A percentile compares a stretch with the other conserved stretches of the same genome.
Evolutionary conservation across 2,329 filamentous ascomycete genomes (phyloP).

Genomic region (Fusarium poae): DNA sequence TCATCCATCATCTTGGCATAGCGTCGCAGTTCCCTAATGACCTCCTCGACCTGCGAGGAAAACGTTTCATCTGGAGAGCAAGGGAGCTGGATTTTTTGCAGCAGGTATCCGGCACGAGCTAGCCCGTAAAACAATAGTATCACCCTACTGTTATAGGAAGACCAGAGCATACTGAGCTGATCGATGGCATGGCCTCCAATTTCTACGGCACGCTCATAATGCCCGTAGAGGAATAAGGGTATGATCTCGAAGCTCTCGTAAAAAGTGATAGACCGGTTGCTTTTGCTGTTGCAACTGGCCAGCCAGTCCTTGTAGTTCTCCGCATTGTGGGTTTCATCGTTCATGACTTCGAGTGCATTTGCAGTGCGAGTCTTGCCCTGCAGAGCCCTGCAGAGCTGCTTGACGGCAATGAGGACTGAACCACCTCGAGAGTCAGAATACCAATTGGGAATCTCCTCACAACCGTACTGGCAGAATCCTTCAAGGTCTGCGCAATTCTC

Average conservation of each 20-base stretch:
- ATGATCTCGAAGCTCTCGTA: slow-evolving; percentile 77
- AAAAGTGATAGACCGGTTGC: slow-evolving; percentile 73
- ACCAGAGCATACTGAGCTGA: slow-evolving; percentile 67
- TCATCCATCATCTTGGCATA: slow-evolving; percentile 73
- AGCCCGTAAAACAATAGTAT: slow-evolving; percentile 72
- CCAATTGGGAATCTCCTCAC: slow-evolving; percentile 81
- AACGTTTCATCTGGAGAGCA: slow-evolving; percentile 59
- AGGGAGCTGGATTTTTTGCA: slow-evolving; percentile 64
- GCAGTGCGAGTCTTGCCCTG: slow-evolving; percentile 77
- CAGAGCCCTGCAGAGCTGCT: slow-evolving; percentile 76
- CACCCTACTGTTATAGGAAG: slow-evolving; percentile 68
- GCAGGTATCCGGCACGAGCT: slow-evolving; percentile 65
- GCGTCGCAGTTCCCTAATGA: slow-evolving; percentile 65
- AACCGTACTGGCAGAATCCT: slow-evolving; percentile 77
- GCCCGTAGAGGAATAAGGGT: slow-evolving; percentile 72
- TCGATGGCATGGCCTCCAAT: slow-evolving; percentile 65
- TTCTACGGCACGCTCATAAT: slow-evolving; percentile 71
- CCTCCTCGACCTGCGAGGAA: slow-evolving; percentile 59
- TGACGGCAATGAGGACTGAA: slow-evolving; percentile 73
- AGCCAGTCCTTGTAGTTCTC: slow-evolving; percentile 71
- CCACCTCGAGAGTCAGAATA: slow-evolving; percentile 78
- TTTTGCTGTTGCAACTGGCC: slow-evolving; percentile 65
- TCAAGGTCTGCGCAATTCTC: slow-evolving; percentile 78
- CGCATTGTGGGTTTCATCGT: slow-evolving; percentile 75
- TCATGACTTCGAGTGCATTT: slow-evolving; percentile 69